Evolutionary conservation across 75 land plant species (phyloP).

Genomic region (Picea sitchensis): DNA sequence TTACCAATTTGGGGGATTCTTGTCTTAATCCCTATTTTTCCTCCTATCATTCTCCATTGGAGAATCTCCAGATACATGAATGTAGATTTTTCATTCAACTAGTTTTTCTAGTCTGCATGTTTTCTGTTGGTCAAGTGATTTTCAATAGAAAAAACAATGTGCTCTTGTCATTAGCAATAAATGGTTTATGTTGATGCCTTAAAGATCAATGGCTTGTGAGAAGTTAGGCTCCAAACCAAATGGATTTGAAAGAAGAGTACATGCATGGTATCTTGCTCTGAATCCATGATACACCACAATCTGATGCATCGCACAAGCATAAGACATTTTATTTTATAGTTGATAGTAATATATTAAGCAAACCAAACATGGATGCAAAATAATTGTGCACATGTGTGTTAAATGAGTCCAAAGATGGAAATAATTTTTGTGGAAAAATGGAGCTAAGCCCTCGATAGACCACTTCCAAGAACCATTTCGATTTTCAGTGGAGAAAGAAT

Average conservation of each 20-base stretch:
- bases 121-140: background rate
- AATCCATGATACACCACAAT: too few species aligned
- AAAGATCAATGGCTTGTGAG: conserved; percentile 27
- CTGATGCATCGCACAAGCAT: too few species aligned
- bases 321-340: too few species aligned
- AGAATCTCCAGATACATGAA: too few species aligned
- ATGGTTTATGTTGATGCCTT: background rate
- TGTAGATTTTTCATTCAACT: background rate
- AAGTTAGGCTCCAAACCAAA: conserved; percentile 39
- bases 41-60: background rate
- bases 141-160: background rate
- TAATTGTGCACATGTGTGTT: too few species aligned
- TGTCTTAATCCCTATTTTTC: background rate
- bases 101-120: background rate
- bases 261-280: conserved; percentile 28
- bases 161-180: background rate
- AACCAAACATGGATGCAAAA: too few species aligned
- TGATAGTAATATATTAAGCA: too few species aligned
- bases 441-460: too few species aligned
- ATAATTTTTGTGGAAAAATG: too few species aligned
- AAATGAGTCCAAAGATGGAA: too few species aligned
- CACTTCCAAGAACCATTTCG: too few species aligned
- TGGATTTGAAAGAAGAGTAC: conserved; percentile 42
- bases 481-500: too few species aligned
- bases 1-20: background rate